These are phyloP conservation scores for Cercophora newfieldiana DNA, from an alignment of 495 filamentous ascomycete genomes.

Conservation along the genomic window DNA sequence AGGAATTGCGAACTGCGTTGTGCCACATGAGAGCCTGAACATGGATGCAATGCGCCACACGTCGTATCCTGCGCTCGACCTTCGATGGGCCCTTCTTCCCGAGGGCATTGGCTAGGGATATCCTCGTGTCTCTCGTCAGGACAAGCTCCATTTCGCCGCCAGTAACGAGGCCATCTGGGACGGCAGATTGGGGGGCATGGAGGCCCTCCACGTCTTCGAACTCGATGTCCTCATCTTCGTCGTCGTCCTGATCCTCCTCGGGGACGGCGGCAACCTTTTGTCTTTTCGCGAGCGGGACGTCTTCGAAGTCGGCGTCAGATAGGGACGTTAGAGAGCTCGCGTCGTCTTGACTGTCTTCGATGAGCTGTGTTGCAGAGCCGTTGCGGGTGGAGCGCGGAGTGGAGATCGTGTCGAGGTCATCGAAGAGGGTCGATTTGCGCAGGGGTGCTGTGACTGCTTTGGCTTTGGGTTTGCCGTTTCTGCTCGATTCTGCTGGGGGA, in stretches of 20 bases:
- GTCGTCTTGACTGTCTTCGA: constrained; percentile 58
- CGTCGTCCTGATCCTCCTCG: constrained; percentile 44
- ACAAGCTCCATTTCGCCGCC: constrained; percentile 74
- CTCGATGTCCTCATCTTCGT: constrained; percentile 71
- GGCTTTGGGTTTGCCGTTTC: constrained; percentile 11
- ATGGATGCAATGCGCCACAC: constrained; percentile 81
- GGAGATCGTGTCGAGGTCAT: constrained; percentile 60
- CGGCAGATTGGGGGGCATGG: constrained; percentile 35
- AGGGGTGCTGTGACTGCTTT: constrained; percentile 30
- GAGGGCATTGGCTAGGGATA: constrained; percentile 56
- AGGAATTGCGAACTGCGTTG: constrained; percentile 82
- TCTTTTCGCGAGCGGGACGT: constrained; percentile 43
- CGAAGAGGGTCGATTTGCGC: constrained; percentile 63
- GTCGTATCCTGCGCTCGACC: constrained; percentile 73
- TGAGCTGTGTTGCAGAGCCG: constrained; percentile 45
- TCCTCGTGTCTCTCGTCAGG: constrained; percentile 58
- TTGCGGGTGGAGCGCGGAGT: constrained; percentile 52
- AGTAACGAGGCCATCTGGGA: constrained; percentile 23
- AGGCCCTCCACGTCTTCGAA: constrained; percentile 93
- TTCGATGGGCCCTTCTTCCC: constrained; percentile 87
- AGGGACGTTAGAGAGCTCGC: constrained; percentile 55
- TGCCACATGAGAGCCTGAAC: constrained; percentile 87
- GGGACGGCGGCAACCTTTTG: constrained; percentile 22
- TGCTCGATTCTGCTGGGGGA: constrained; percentile 14
- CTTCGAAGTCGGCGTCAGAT: constrained; percentile 70